Evolutionary conservation across 495 filamentous ascomycete genomes (phyloP), one percentile per base, ranked within the genome.

Genomic region (Penicillium atrosanguineum): DNA sequence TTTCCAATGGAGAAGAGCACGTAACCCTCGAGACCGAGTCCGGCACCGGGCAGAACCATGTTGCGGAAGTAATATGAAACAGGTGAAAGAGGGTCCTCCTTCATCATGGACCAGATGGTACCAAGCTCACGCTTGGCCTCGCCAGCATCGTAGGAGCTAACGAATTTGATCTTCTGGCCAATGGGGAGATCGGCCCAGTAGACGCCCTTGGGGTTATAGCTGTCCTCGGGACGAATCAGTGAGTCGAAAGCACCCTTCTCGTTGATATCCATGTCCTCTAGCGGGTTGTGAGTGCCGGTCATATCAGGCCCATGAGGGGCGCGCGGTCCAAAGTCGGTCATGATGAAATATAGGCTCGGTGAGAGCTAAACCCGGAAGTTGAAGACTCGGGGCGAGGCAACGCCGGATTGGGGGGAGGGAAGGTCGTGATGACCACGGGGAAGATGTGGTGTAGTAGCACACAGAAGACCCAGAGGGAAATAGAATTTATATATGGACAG

Each of bases 1-100:
- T 93, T 95, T 62, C 91, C 91, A 57, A 96, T 95, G 50, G 90
- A 95, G 81, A 96, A 96, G 28, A 96, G 81, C 37, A 95, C 90
- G 71, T 95, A 95, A 63, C 83, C 90, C 79, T 96, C 91, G 19
- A 96, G 79, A 61, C 88, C 83, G 25, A 96, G 80, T 70, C 91
- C 91, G 56, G 89, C 89, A 70, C 91, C 91, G 44, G 90, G 91
- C 34, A 96, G 78, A 39, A 96, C 85, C 74, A 90, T 90, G 65
- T 95, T 94, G 60, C 81, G 81, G 69, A 91, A 85, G 63, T 95
- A 95, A 74, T 83, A 91, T n/a, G 78, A 78, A 25, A 96, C 43
- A 0, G 90, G 90, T 44, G 84, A 87, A 19, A 95, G 74, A 19
- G 90, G 90, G 64, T 94, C 89, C 21, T 82, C 66, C 71, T 91